Evolutionary conservation across 2,329 filamentous ascomycete species (phyloP).

Genomic region (Microdochium nivale): DNA sequence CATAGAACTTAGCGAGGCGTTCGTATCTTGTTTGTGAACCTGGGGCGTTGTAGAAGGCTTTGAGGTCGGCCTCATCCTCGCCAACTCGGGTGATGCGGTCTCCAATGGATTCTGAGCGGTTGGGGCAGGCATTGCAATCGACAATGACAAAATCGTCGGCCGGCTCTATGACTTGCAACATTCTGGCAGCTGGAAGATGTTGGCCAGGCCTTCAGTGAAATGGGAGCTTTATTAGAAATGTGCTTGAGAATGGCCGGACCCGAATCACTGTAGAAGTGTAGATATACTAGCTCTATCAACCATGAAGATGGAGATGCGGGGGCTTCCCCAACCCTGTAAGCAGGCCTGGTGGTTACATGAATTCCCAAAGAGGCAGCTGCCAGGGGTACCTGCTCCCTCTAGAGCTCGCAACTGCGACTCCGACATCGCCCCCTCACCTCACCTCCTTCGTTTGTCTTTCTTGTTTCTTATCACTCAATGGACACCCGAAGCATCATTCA

Average conservation of each 20-base stretch:
- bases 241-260: too few relatives aligned
- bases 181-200: too few relatives aligned
- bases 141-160: background rate
- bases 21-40: constrained; percentile 30
- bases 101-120: constrained; percentile 20
- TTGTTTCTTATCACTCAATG: background rate
- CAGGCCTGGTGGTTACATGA: background rate
- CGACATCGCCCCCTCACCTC: background rate
- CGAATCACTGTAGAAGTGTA: too few relatives aligned
- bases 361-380: background rate
- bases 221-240: too few relatives aligned
- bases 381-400: background rate
- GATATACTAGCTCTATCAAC: too few relatives aligned
- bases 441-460: background rate
- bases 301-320: background rate
- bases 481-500: background rate
- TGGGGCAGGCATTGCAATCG: too few relatives aligned
- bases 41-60: constrained; percentile 38
- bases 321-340: background rate
- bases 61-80: constrained; percentile 36
- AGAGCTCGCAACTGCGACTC: background rate
- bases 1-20: constrained; percentile 31
- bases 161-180: background rate
- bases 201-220: too few relatives aligned
- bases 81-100: constrained; percentile 33